These are phyloP conservation scores for Bimuria novae-zelandiae DNA, from an alignment of 2,329 filamentous ascomycete species.

Conservation along the genomic window DNA sequence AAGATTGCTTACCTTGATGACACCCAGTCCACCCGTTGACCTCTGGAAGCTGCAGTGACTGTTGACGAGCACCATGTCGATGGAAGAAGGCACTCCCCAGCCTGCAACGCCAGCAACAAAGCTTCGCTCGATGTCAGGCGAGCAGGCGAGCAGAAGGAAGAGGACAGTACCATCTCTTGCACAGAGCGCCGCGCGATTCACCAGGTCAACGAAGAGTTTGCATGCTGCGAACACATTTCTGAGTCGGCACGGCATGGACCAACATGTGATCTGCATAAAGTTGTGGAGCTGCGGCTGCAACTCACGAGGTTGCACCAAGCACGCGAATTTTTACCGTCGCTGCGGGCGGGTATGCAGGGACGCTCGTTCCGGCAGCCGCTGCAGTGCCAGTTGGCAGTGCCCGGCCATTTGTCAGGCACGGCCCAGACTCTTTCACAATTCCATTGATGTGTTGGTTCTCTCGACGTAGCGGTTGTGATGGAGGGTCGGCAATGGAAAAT, in stretches of 20 bases:
- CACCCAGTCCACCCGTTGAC: neutral
- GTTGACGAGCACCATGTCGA: no score
- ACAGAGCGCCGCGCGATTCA: slow-evolving; percentile 2
- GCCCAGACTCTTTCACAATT: neutral
- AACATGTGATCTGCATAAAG: neutral
- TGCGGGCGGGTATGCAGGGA: slow-evolving; percentile 10
- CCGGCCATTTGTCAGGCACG: neutral
- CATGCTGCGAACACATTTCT: slow-evolving; percentile 7
- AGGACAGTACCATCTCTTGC: neutral
- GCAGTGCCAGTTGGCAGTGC: slow-evolving; percentile 11
- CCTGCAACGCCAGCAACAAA: no score
- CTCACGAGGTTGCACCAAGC: slow-evolving; percentile 9
- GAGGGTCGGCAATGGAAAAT: neutral
- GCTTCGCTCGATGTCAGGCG: neutral
- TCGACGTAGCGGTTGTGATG: neutral
- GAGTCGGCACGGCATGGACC: neutral
- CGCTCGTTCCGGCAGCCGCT: neutral
- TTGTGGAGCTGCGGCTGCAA: slow-evolving; percentile 7
- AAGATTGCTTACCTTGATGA: slow-evolving; percentile 39
- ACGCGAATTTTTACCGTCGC: slow-evolving; percentile 4
- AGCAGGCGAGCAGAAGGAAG: neutral
- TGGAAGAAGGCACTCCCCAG: no score
- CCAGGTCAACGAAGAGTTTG: slow-evolving; percentile 9
- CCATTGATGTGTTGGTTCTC: neutral
- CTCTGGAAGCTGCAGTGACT: neutral